Base-by-base conservation (phyloP, 148 eudicot species). In the Rhododendron williamsianum region DNA sequence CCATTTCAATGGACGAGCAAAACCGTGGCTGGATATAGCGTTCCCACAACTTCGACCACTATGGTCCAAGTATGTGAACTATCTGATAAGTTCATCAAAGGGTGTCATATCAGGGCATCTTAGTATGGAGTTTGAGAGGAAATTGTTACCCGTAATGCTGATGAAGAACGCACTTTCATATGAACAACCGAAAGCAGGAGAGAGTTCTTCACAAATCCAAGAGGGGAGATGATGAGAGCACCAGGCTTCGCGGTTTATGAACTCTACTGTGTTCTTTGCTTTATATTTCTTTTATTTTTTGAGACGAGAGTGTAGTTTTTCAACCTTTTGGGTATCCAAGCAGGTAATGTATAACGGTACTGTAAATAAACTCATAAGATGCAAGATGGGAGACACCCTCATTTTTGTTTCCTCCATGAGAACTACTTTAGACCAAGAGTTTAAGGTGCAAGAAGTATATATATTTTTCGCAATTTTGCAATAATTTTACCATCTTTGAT, bases 21-120 rank as follows among this genome's bases (percentile, higher is more conserved):
- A 94, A 84, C 98, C 98, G 11, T 96, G 99, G 99, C 91, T 95
- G 27, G 96, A 94, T 56, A 95, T 96, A 79, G 98, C 98, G 76
- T 96, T 96, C 77, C 98, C 98, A 13, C 90, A 92, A 12, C 98
- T 95, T 41, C 89, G 87, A 83, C 90, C 92, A 41, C 87, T 96
- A 25, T 96, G 98, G 98, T 83, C 94, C 10, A 94, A 93, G 85
- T 93, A 96, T 81, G 88, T 96, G 38, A 79, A 94, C 88, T 92
- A 87, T 92, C 94, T 21, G 94, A 96, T 87, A 91, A 91, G 89
- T 92, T 91, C 87, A 91, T 96, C 90, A 96, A 93, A 88, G 85
- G 92, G 67, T 96, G 98, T 84, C 92, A 94, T 85, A 92, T 94
- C 33, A 88, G 94, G 76, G 89, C 92, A 83, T 82, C 91, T 25